Base-by-base conservation (phyloP, 352 stramenopile genomes). In the Phytophthora idaei region DNA sequence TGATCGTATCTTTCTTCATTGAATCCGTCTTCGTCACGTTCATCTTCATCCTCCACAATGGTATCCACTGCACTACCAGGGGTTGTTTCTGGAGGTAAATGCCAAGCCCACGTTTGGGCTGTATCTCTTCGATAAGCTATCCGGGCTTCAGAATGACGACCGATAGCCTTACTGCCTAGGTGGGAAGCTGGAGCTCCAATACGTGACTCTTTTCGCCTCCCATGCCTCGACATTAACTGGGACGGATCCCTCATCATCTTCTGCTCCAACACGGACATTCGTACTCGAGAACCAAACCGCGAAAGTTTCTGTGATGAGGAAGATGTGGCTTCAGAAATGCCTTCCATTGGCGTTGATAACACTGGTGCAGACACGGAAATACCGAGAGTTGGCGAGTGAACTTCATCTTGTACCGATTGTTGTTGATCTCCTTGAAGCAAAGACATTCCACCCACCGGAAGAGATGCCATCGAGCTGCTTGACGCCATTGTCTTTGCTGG, bases 21-120 rank as follows among this genome's bases (percentile, higher is more conserved):
- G 15, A 65, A 74, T 12, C 50, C 36, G 21, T 81, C 70, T 1
- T 74, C 47, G 17, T 37, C 51, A 39, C 46, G 28, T 17, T 68
- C 61, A 3, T 73, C 64, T 21, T 57, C 57, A 31, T 65, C 63
- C 32, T 69, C 60, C 17, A 61, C 50, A 17, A 71, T 71, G 1
- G 52, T 66, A 17, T 74, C 62, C 21, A 71, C 57, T 2, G 51
- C 52, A n/a, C 37, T 66, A 37, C 58, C 41, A 44, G 53, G 42
- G 41, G 52, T 56, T 8, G 62, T 8, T 3, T 42, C 51, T 47
- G 61, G 25, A 21, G 69, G 28, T 44, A 57, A 37, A 45, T 77
- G 49, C 81, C 81, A 90, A 9, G 68, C 69, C 81, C 81, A 90
- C 21, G 81, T 90, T 51, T 87, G 78, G 3, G 81, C 73, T 4